phyloP scores from a whole-genome alignment of 2,329 filamentous ascomycete species.

The Chlorencoelia australis region DNA sequence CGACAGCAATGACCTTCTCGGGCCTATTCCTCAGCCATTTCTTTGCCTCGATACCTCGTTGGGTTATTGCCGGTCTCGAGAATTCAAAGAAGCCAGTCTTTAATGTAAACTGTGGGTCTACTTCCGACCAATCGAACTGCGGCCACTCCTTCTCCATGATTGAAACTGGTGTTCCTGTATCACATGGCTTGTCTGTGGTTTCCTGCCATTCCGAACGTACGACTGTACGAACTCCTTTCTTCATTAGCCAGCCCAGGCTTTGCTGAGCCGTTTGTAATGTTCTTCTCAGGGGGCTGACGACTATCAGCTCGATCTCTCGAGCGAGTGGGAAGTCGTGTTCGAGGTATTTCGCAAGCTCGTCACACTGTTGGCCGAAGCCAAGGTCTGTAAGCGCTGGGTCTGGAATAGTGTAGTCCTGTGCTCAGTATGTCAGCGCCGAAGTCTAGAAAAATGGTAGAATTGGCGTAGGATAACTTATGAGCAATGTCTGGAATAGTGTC shows the following conservation, averaged over 20 bases:
- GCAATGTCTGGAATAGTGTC: slow-evolving; percentile 18
- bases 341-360: slow-evolving; percentile 17
- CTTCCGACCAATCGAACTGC: slow-evolving; percentile 25
- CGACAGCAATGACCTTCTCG: slow-evolving; percentile 27
- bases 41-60: slow-evolving; percentile 20
- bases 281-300: slow-evolving; percentile 25
- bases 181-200: slow-evolving; percentile 25
- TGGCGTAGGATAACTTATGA: slow-evolving; percentile 23
- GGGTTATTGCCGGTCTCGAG: slow-evolving; percentile 15
- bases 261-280: slow-evolving; percentile 25
- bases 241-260: slow-evolving; percentile 24
- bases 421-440: slow-evolving; percentile 13
- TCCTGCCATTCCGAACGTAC: slow-evolving; percentile 26
- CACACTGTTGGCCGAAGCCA: slow-evolving; percentile 18
- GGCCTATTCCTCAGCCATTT: slow-evolving; percentile 22
- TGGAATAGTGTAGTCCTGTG: slow-evolving; percentile 19
- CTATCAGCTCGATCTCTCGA: slow-evolving; percentile 25
- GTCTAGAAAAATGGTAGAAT: background rate
- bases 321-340: slow-evolving; percentile 22
- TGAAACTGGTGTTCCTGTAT: slow-evolving; percentile 20
- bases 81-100: slow-evolving; percentile 25
- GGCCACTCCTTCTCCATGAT: slow-evolving; percentile 24
- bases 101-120: slow-evolving; percentile 23
- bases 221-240: slow-evolving; percentile 21
- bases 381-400: slow-evolving; percentile 20